Percentiles rank a stretch among this genome's conserved stretches.
Evolutionary conservation across 805 yeast species (phyloP).

Genomic region (Spathaspora girioi): DNA sequence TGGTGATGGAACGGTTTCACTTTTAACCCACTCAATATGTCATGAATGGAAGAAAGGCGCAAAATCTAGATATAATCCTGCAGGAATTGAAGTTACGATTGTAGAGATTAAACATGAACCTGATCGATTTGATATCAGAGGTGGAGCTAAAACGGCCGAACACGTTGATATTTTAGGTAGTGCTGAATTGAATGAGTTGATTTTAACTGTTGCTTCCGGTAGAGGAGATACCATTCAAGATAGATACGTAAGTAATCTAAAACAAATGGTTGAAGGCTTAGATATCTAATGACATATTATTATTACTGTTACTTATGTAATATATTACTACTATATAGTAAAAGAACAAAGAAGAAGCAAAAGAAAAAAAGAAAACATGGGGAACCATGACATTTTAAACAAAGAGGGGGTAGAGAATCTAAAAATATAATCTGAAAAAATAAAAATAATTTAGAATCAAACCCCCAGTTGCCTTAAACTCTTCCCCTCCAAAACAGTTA

Average conservation of each 20-base stretch:
- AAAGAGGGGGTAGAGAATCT: neutral
- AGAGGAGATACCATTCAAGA: constrained; percentile 64
- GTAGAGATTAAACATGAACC: constrained; percentile 95
- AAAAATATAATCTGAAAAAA: neutral
- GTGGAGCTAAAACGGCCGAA: constrained; percentile 96
- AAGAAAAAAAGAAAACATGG: neutral
- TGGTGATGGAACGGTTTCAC: constrained; percentile 94
- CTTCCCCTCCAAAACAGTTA: neutral
- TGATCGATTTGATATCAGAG: constrained; percentile 87
- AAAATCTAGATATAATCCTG: constrained; percentile 76
- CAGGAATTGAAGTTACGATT: constrained; percentile 61
- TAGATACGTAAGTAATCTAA: constrained; percentile 53
- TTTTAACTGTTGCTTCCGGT: constrained; percentile 81
- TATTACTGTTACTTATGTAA: no score
- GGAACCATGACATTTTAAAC: neutral
- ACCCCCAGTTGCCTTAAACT: neutral
- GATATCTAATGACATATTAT: constrained; percentile 41
- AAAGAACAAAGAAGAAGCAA: neutral
- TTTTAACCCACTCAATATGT: constrained; percentile 84
- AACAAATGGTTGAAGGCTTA: constrained; percentile 57
- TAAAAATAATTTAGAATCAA: neutral
- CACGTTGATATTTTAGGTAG: constrained; percentile 96
- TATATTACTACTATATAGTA: no score
- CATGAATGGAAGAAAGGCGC: constrained; percentile 78
- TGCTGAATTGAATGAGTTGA: constrained; percentile 84